Evolutionary conservation across 208 protist species (phyloP).

Genomic region (Acanthamoeba culbertsoni): DNA sequence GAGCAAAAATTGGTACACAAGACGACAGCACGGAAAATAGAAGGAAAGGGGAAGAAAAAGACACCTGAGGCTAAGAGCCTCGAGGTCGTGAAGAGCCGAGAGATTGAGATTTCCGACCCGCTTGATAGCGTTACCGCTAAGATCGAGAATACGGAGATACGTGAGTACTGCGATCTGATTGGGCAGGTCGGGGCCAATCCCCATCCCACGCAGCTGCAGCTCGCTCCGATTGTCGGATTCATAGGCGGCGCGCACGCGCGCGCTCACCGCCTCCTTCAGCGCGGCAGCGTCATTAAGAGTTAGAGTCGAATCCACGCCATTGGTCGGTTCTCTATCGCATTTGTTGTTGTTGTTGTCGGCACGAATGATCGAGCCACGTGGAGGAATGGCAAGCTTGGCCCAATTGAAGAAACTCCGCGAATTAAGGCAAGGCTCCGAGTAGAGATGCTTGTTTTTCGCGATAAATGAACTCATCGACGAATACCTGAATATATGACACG

Average conservation of each 20-base stretch:
- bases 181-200: background rate
- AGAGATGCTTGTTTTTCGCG: constrained; percentile 27
- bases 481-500: background rate
- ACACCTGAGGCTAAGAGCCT: background rate
- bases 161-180: background rate
- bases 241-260: background rate
- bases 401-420: background rate
- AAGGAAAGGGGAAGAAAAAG: background rate
- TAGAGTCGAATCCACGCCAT: background rate
- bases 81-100: background rate
- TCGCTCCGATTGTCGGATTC: background rate
- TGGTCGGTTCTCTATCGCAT: background rate
- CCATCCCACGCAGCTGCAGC: background rate
- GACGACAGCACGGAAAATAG: background rate
- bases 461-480: constrained; percentile 14
- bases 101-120: background rate
- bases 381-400: background rate
- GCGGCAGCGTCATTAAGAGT: background rate
- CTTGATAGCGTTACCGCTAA: background rate
- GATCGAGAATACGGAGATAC: background rate
- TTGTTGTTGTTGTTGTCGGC: background rate
- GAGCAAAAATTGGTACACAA: no score
- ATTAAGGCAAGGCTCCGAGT: constrained; percentile 14
- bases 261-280: background rate
- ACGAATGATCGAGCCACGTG: background rate